A percentile compares a stretch with the other conserved stretches of the same genome.
Conservation (phyloP, 495 filamentous ascomycete species). For the Parmelia sp. region DNA sequence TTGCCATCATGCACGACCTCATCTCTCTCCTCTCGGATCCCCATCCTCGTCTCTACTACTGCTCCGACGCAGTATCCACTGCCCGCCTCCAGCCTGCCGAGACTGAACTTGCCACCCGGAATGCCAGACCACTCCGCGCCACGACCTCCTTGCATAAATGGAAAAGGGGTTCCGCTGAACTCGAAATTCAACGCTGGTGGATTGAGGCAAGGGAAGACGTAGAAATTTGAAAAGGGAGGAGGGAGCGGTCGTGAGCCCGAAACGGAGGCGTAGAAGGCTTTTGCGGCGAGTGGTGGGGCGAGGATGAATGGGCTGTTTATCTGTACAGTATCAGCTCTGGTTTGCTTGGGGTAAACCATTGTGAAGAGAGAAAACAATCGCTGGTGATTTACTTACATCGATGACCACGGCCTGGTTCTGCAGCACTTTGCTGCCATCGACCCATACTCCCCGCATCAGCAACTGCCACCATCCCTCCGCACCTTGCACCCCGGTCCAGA, state of each 20-base stretch:
- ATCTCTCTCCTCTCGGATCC: slow-evolving; percentile 27
- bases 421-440: slow-evolving; percentile 26
- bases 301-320: slow-evolving; percentile 35
- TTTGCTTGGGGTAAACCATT: not conserved
- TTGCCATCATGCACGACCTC: slow-evolving; percentile 21
- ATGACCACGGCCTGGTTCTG: slow-evolving; percentile 33
- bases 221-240: slow-evolving; percentile 30
- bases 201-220: slow-evolving; percentile 34
- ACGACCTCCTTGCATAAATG: slow-evolving; percentile 27
- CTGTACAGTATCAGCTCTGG: slow-evolving; percentile 8
- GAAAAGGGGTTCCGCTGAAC: slow-evolving; percentile 26
- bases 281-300: slow-evolving; percentile 32
- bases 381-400: slow-evolving; percentile 23
- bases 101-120: slow-evolving; percentile 32
- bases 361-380: not conserved
- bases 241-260: slow-evolving; percentile 30
- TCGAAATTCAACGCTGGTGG: slow-evolving; percentile 31
- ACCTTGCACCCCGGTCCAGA: slow-evolving; percentile 30
- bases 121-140: slow-evolving; percentile 23
- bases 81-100: slow-evolving; percentile 29
- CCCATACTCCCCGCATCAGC: slow-evolving; percentile 33
- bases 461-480: slow-evolving; percentile 36
- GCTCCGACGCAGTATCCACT: slow-evolving; percentile 35
- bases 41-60: slow-evolving; percentile 34
- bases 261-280: slow-evolving; percentile 33